Evolutionary conservation across 2,329 filamentous ascomycete species (phyloP).

Genomic region (Exutisphaerella laricina): DNA sequence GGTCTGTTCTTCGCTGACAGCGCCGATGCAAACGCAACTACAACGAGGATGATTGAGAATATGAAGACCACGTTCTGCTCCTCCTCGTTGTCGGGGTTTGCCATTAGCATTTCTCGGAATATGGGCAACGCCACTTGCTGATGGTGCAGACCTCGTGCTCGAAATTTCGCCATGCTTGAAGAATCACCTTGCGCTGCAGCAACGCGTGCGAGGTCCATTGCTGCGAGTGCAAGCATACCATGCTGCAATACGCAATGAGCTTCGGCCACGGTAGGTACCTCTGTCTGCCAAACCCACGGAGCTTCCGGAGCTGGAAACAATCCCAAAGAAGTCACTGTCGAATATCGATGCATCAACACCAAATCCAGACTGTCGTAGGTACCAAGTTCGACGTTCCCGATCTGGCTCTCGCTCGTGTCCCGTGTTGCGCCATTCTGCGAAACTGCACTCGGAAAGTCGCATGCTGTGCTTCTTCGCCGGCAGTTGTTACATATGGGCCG

Average conservation of each 20-base stretch:
- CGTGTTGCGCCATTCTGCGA: constrained; percentile 1
- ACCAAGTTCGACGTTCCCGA: constrained; percentile 7
- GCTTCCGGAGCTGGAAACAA: constrained; percentile 19
- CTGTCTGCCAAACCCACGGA: constrained; percentile 24
- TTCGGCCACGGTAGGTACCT: constrained; percentile 18
- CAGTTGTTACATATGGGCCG: constrained; percentile 27
- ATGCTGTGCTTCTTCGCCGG: constrained; percentile 23
- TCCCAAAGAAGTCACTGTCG: constrained; percentile 21
- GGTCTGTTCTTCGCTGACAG: constrained; percentile 19
- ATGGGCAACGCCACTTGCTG: constrained; percentile 24
- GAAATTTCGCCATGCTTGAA: constrained; percentile 16
- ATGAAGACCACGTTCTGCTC: constrained; percentile 21
- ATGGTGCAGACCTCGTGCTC: constrained; percentile 26
- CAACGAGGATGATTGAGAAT: constrained; percentile 25
- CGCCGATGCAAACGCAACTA: constrained; percentile 24
- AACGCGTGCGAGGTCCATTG: constrained; percentile 23
- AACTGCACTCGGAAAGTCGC: constrained; percentile 16
- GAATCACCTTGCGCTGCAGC: constrained; percentile 6
- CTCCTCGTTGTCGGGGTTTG: constrained; percentile 7
- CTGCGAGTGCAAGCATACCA: constrained; percentile 26
- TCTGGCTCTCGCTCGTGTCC: not conserved
- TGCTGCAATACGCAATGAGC: constrained; percentile 24
- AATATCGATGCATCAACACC: constrained; percentile 27
- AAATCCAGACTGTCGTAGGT: constrained; percentile 27
- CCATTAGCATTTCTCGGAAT: constrained; percentile 21